phyloP scores from a whole-genome alignment of 75 land plant genomes.

The Isoetes taiwanensis region DNA sequence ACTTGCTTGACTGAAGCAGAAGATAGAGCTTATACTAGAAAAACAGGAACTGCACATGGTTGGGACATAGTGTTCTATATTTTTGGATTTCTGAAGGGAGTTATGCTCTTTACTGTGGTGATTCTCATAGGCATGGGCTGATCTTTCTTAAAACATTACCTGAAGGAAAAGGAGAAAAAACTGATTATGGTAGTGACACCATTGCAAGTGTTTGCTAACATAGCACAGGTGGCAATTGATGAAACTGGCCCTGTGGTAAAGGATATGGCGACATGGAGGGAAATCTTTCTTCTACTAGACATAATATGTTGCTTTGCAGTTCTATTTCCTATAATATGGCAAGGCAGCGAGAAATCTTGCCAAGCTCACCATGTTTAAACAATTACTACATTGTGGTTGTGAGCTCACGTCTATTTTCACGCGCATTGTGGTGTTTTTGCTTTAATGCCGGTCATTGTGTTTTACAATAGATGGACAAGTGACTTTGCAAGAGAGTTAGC shows the following conservation, averaged over 20 bases:
- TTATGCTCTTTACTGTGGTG: conserved; percentile 1
- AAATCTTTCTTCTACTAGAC: neutral
- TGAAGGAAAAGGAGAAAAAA: conserved; percentile 4
- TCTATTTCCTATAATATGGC: neutral
- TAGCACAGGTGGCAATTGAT: neutral
- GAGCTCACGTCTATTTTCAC: conserved; percentile 58
- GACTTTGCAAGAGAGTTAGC: conserved; percentile 51
- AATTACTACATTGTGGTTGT: conserved; percentile 68
- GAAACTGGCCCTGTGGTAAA: neutral
- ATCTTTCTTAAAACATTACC: neutral
- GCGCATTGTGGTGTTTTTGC: conserved; percentile 57
- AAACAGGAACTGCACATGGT: conserved; percentile 3
- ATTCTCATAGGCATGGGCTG: neutral
- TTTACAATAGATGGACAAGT: conserved; percentile 54
- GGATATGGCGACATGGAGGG: neutral
- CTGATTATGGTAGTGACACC: conserved; percentile 2
- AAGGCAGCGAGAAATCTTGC: conserved; percentile 67
- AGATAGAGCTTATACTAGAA: neutral
- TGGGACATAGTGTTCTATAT: conserved; percentile 4
- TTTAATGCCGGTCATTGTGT: conserved; percentile 41
- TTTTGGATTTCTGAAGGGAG: neutral
- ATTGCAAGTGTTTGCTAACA: conserved; percentile 5
- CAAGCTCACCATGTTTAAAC: conserved; percentile 62
- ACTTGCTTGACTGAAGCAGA: conserved; percentile 7
- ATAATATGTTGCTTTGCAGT: conserved; percentile 1